Conservation (phyloP, 176 grass and related monocot species). For the Bothriochloa decipiens region DNA sequence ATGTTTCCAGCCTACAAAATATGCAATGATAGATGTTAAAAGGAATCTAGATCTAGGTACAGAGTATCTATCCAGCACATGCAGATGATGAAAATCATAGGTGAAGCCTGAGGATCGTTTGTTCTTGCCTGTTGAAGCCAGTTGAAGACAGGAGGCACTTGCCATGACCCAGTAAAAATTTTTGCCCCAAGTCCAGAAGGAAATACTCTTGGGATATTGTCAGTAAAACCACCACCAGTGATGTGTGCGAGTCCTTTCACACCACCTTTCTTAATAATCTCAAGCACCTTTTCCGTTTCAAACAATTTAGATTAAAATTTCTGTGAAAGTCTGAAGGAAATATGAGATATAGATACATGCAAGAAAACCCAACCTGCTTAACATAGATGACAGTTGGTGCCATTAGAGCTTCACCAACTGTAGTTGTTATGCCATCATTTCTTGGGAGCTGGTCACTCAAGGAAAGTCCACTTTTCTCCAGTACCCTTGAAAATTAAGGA, state of each 20-base stretch:
- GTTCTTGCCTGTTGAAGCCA: constrained; percentile 74
- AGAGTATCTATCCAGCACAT: not conserved
- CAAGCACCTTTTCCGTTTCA: constrained; percentile 60
- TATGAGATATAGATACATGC: not conserved
- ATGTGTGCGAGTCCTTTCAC: constrained; percentile 95
- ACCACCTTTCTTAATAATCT: constrained; percentile 75
- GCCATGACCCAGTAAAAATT: constrained; percentile 69
- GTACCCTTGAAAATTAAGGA: constrained; percentile 56
- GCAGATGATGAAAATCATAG: not conserved
- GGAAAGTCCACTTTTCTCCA: constrained; percentile 72
- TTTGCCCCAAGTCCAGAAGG: constrained; percentile 67
- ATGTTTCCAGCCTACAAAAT: constrained; percentile 76
- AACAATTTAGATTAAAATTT: constrained; percentile 15
- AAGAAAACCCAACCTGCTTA: constrained; percentile 72
- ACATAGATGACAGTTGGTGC: constrained; percentile 94
- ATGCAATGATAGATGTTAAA: not conserved
- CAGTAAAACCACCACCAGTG: constrained; percentile 92
- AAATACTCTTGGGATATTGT: constrained; percentile 89
- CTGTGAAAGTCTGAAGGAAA: not conserved
- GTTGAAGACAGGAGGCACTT: constrained; percentile 70
- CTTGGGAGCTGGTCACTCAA: constrained; percentile 67
- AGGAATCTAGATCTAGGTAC: not conserved
- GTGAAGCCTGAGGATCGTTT: not conserved
- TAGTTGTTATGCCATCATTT: constrained; percentile 55
- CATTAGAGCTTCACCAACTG: constrained; percentile 96